phyloP scores from a whole-genome alignment of 1,284 basidiomycete genomes.

The Sanghuangporus weigelae region DNA sequence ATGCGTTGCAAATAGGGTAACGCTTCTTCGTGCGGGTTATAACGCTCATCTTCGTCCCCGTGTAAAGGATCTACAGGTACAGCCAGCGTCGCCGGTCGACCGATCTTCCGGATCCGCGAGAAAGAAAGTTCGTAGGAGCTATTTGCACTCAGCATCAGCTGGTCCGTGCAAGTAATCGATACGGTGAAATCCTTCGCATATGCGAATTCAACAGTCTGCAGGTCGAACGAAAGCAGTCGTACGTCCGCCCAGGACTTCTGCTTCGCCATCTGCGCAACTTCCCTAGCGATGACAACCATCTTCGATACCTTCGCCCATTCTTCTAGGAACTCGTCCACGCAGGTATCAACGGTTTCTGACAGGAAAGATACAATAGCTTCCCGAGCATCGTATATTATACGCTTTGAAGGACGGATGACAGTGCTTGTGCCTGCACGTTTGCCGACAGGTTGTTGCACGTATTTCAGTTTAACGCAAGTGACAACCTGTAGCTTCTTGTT shows the following conservation, averaged over 20 bases:
- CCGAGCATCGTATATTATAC: conserved; percentile 82
- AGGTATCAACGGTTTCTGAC: conserved; percentile 80
- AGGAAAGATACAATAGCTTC: conserved; percentile 84
- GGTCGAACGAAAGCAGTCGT: conserved; percentile 76
- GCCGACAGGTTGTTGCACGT: conserved; percentile 78
- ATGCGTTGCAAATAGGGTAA: conserved; percentile 64
- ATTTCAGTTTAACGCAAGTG: conserved; percentile 83
- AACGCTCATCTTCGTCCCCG: conserved; percentile 22
- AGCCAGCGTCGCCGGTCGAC: conserved; percentile 21
- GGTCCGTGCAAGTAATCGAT: conserved; percentile 68
- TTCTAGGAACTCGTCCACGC: conserved; percentile 82
- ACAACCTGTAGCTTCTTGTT: conserved; percentile 67
- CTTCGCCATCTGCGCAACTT: conserved; percentile 81
- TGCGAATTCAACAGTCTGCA: conserved; percentile 84
- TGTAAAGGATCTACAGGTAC: conserved; percentile 20
- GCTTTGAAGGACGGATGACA: conserved; percentile 71
- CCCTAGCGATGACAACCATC: conserved; percentile 87
- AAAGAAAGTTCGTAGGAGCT: conserved; percentile 71
- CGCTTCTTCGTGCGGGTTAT: conserved; percentile 70
- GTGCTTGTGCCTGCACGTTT: conserved; percentile 56
- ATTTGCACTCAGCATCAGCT: conserved; percentile 50
- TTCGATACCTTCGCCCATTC: conserved; percentile 90
- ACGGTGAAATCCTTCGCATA: conserved; percentile 74
- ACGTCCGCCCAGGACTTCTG: conserved; percentile 67
- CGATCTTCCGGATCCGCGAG: conserved; percentile 39